Percentiles rank a stretch among this genome's conserved stretches.
Evolutionary conservation across 495 filamentous ascomycete genomes (phyloP).

Genomic region (Chaetomium cochliodes): DNA sequence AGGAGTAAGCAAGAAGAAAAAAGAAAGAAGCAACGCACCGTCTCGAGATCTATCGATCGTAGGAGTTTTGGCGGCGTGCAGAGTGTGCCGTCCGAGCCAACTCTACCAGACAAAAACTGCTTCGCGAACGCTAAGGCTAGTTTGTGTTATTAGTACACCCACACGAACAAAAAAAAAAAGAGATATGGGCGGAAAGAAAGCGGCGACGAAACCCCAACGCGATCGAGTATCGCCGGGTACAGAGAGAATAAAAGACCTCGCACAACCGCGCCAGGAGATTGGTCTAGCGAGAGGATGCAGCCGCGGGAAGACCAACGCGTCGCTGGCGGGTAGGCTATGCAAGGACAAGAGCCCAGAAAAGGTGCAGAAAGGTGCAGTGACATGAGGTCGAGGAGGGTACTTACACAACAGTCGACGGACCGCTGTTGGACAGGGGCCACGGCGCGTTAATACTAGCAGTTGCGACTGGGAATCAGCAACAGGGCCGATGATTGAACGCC

Average conservation of each 20-base stretch:
- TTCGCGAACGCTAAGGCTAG: background rate
- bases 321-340: slow-evolving; percentile 28
- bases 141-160: slow-evolving; percentile 11
- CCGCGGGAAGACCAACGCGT: slow-evolving; percentile 23
- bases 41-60: slow-evolving; percentile 7
- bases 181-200: background rate
- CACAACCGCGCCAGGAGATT: slow-evolving; percentile 6
- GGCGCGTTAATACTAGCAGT: slow-evolving; percentile 15
- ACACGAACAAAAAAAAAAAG: too few relatives aligned
- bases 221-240: background rate
- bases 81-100: background rate
- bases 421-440: slow-evolving; percentile 19
- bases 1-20: slow-evolving; percentile 20
- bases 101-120: background rate
- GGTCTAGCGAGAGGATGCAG: slow-evolving; percentile 21
- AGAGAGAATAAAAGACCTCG: slow-evolving; percentile 9
- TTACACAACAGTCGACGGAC: slow-evolving; percentile 30
- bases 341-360: slow-evolving; percentile 21
- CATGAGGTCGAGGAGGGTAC: slow-evolving; percentile 23
- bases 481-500: slow-evolving; percentile 41
- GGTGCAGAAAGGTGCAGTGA: slow-evolving; percentile 16
- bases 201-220: background rate
- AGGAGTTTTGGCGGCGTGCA: too few relatives aligned
- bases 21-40: slow-evolving; percentile 28
- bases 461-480: slow-evolving; percentile 20